Conservation (phyloP, 768 basidiomycete species). For the Baorangia bicolor region DNA sequence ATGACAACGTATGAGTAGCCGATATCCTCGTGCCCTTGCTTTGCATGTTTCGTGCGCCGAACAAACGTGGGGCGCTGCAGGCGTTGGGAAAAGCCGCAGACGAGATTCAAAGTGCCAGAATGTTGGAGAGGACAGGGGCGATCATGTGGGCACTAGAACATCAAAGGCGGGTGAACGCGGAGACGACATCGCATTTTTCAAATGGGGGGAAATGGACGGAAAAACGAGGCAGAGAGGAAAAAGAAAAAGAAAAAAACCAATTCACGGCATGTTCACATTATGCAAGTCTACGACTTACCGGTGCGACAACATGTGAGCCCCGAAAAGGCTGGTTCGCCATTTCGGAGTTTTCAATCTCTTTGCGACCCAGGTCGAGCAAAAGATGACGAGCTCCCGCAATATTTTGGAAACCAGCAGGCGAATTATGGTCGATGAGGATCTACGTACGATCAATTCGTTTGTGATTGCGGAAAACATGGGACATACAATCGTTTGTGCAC, state of each 20-base stretch:
- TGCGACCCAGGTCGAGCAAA: conserved; percentile 61
- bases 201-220: conserved; percentile 13
- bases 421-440: conserved; percentile 87
- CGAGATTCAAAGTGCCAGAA: conserved; percentile 48
- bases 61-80: conserved; percentile 85
- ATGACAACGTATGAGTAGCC: conserved; percentile 91
- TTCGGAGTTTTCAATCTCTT: conserved; percentile 52
- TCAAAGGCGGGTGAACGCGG: not conserved
- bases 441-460: conserved; percentile 31
- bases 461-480: not conserved
- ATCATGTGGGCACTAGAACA: conserved; percentile 85
- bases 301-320: conserved; percentile 85
- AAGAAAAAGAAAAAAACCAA: not conserved
- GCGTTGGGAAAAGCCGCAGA: conserved; percentile 86
- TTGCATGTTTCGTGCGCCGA: conserved; percentile 84
- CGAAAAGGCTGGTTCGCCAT: conserved; percentile 35
- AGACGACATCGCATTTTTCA: conserved; percentile 13
- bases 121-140: conserved; percentile 73
- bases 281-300: conserved; percentile 50
- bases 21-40: conserved; percentile 80
- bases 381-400: conserved; percentile 78
- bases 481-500: conserved; percentile 75
- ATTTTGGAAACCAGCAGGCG: conserved; percentile 68
- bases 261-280: not conserved
- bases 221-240: not conserved